These are phyloP conservation scores for Amylocystis lapponica DNA, from an alignment of 768 basidiomycete species.

Conservation along the genomic window DNA sequence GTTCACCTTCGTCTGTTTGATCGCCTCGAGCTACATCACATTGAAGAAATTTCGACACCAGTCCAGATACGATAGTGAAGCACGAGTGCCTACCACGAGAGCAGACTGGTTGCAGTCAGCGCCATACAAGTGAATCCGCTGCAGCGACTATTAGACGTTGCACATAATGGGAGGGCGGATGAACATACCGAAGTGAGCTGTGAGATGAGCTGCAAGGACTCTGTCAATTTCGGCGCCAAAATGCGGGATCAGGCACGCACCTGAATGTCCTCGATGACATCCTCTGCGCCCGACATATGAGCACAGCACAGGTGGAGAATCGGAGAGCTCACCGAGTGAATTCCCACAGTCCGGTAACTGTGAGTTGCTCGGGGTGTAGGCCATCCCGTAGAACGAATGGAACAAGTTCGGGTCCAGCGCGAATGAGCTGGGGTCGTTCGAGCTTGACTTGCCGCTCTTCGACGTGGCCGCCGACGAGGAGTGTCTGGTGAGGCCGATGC, in stretches of 20 bases:
- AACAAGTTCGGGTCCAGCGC: constrained; percentile 60
- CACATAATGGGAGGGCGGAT: background rate
- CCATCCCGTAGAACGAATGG: constrained; percentile 79
- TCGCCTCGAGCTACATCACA: constrained; percentile 67
- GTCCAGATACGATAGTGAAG: background rate
- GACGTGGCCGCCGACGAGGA: constrained; percentile 28
- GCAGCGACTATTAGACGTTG: background rate
- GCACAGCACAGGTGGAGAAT: background rate
- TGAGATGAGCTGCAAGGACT: constrained; percentile 55
- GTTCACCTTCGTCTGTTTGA: constrained; percentile 83
- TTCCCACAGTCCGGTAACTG: constrained; percentile 68
- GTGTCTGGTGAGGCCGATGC: constrained; percentile 58
- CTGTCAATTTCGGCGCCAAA: too few species aligned
- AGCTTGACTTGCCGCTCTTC: constrained; percentile 34
- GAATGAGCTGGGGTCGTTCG: constrained; percentile 76
- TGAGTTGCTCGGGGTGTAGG: constrained; percentile 79
- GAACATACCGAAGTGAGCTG: constrained; percentile 64
- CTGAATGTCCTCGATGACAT: constrained; percentile 69
- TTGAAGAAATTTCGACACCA: background rate
- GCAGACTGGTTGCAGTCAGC: constrained; percentile 83
- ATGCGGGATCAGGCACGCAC: constrained; percentile 36
- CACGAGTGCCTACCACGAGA: constrained; percentile 47
- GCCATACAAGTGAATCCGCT: constrained; percentile 79
- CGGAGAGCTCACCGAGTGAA: constrained; percentile 28
- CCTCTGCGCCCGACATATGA: constrained; percentile 25